phyloP scores from a whole-genome alignment of 257 asterid genomes.

The Linderniella brevidens region DNA sequence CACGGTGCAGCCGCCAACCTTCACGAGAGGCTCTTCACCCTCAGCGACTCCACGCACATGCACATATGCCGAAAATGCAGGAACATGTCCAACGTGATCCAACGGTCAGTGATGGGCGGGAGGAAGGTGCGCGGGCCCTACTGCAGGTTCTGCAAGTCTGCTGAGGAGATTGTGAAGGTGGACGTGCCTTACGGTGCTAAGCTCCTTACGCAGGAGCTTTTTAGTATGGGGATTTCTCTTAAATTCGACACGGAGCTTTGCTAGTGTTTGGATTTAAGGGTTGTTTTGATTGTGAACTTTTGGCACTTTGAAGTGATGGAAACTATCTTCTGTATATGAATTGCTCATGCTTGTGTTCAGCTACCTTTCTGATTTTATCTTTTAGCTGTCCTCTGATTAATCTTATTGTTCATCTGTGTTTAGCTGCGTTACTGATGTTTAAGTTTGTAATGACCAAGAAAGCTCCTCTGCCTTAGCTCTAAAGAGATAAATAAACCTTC shows the following conservation, averaged over 20 bases:
- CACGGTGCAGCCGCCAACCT: constrained; percentile 86
- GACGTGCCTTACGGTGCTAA: constrained; percentile 91
- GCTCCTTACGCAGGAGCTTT: constrained; percentile 76
- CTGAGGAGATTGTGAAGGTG: constrained; percentile 55
- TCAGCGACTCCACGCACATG: constrained; percentile 82
- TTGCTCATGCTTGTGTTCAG: no score
- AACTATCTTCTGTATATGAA: no score
- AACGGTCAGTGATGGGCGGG: constrained; percentile 47
- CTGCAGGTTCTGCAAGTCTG: constrained; percentile 69
- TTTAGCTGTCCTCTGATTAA: no score
- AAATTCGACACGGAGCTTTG: constrained; percentile 74
- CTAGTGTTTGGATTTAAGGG: no score
- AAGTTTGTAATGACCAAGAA: no score
- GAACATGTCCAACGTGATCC: constrained; percentile 65
- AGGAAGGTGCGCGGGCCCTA: constrained; percentile 66
- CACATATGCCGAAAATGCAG: constrained; percentile 75
- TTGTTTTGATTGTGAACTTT: no score
- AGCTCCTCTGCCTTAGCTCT: no score
- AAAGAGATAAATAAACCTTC: no score
- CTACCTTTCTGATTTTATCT: no score
- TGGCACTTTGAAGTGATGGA: no score
- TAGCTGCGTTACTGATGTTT: no score
- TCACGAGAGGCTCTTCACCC: constrained; percentile 85
- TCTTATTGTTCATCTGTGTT: no score
- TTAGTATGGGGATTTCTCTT: constrained; percentile 79